phyloP scores from a whole-genome alignment of 345 rosid genomes.

The Viola odorata region DNA sequence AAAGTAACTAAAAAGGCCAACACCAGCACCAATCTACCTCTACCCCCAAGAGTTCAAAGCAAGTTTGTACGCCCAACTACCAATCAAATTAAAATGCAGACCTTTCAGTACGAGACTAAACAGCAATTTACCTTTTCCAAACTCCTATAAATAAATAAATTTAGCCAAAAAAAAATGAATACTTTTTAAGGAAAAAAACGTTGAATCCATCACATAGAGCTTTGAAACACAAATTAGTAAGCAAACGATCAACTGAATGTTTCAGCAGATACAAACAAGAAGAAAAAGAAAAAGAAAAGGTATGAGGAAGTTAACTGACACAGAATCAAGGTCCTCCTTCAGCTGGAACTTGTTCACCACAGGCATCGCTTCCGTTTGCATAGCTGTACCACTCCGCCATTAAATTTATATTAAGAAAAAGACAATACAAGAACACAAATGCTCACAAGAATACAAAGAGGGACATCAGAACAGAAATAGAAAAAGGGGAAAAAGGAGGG shows the following conservation, averaged over 20 bases:
- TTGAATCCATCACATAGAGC: too few species aligned
- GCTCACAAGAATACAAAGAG: background rate
- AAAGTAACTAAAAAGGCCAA: background rate
- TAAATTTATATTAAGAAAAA: background rate
- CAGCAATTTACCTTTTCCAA: too few species aligned
- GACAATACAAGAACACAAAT: background rate
- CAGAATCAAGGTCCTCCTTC: constrained; percentile 40
- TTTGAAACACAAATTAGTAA: too few species aligned
- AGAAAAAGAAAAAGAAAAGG: background rate
- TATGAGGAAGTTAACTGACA: constrained; percentile 33
- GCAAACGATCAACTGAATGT: too few species aligned
- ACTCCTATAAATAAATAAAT: background rate
- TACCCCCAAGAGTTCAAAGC: background rate
- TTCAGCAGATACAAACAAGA: background rate
- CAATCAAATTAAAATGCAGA: background rate
- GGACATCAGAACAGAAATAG: background rate
- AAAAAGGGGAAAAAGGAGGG: background rate
- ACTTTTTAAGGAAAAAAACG: too few species aligned
- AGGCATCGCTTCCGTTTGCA: constrained; percentile 88
- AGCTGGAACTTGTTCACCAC: constrained; percentile 61
- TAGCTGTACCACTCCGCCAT: constrained; percentile 39
- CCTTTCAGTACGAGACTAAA: background rate
- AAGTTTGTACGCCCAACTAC: background rate
- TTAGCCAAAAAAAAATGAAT: background rate
- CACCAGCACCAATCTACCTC: background rate